Evolutionary conservation across 306 rosid genomes (phyloP).

Genomic region (Pterocarpus santalinus): DNA sequence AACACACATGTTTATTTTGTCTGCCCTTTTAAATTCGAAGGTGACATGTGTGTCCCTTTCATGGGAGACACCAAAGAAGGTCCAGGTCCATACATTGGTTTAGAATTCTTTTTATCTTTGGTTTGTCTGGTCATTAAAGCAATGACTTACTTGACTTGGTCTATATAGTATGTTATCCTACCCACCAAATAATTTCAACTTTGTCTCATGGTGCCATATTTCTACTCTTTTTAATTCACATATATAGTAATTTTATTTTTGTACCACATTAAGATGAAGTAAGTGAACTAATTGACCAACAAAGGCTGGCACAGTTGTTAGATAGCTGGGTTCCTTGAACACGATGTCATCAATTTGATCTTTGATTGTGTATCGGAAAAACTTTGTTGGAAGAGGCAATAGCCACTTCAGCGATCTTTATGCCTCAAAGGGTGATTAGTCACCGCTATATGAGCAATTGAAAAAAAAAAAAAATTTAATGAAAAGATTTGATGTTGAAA

Average conservation of each 20-base stretch:
- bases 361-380: too few relatives aligned
- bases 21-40: conserved; percentile 32
- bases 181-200: conserved; percentile 22
- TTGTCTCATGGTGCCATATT: neutral
- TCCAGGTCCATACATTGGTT: neutral
- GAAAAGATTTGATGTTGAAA: too few relatives aligned
- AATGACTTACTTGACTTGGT: conserved; percentile 45
- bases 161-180: neutral
- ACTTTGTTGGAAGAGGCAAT: too few relatives aligned
- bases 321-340: too few relatives aligned
- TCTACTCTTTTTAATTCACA: neutral
- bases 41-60: conserved; percentile 45
- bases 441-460: too few relatives aligned
- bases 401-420: too few relatives aligned
- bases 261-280: neutral
- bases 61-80: conserved; percentile 45
- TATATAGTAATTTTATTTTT: conserved; percentile 5
- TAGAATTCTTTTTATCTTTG: neutral
- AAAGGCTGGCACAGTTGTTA: too few relatives aligned
- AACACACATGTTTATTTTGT: conserved; percentile 45
- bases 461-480: too few relatives aligned
- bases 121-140: conserved; percentile 29
- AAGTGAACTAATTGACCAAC: neutral
- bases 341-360: too few relatives aligned
- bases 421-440: too few relatives aligned